Evolutionary conservation across 805 yeast genomes (phyloP).

Genomic region (Wickerhamomyces alni): DNA sequence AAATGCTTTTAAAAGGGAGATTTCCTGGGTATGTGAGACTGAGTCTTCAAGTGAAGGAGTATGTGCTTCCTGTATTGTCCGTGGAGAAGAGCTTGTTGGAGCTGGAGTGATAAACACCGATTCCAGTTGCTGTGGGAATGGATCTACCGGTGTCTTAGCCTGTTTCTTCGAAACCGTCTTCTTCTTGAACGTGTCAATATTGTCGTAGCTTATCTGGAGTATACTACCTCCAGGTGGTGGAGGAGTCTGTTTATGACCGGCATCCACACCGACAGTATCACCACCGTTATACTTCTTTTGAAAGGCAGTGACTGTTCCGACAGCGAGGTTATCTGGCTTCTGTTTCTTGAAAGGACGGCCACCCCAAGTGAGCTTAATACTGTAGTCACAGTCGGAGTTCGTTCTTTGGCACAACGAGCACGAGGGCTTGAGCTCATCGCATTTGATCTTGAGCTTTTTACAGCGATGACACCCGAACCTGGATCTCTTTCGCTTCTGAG

Average conservation of each 20-base stretch:
- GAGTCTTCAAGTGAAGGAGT: no score
- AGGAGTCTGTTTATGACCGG: no score
- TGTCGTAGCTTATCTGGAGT: no score
- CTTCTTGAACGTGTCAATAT: no score
- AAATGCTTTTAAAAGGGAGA: not conserved
- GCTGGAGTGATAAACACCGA: no score
- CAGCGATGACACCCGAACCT: constrained; percentile 59
- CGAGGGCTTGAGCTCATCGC: constrained; percentile 61
- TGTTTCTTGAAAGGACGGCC: constrained; percentile 57
- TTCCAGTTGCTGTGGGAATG: no score
- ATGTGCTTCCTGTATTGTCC: no score
- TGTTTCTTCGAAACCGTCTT: no score
- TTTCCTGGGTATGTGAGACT: no score
- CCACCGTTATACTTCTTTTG: constrained; percentile 10
- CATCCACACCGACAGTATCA: not conserved
- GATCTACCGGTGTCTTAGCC: no score
- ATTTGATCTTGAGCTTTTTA: constrained; percentile 56
- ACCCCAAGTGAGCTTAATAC: constrained; percentile 64
- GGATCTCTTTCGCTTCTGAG: constrained; percentile 33
- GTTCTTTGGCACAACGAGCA: constrained; percentile 52
- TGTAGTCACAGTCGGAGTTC: constrained; percentile 51
- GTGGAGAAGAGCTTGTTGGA: no score
- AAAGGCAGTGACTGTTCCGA: constrained; percentile 15
- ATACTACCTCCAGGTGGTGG: no score
- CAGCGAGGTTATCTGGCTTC: constrained; percentile 22